A percentile compares a stretch with the other conserved stretches of the same genome.
These are phyloP conservation scores for Nitzschia sp. DNA, from an alignment of 108 stramenopile genomes.

Conservation along the genomic window DNA sequence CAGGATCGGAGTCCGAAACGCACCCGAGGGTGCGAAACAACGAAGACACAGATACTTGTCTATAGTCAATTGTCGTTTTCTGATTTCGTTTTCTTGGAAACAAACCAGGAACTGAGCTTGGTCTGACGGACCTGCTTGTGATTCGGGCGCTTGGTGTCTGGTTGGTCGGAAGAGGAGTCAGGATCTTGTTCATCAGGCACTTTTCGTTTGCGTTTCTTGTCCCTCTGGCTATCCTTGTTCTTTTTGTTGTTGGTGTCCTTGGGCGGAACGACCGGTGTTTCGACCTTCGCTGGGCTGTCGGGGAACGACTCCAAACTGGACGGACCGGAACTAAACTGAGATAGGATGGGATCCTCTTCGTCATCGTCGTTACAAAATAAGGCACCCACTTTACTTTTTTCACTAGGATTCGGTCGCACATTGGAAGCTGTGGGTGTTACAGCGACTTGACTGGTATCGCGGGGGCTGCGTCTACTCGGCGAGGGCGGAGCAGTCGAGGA, in stretches of 20 bases:
- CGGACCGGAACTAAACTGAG: conserved; percentile 31
- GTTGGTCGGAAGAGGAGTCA: not conserved
- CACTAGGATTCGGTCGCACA: not conserved
- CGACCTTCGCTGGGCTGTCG: conserved; percentile 10
- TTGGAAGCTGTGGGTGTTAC: conserved; percentile 23
- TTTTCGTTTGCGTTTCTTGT: conserved; percentile 20
- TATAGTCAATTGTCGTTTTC: no score
- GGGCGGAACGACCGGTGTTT: not conserved
- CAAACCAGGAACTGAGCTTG: conserved; percentile 30
- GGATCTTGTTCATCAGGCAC: not conserved
- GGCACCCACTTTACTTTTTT: not conserved
- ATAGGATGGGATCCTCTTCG: conserved; percentile 28
- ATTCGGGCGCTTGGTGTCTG: not conserved
- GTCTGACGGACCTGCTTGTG: conserved; percentile 15
- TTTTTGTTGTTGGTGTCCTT: not conserved
- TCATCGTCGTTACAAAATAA: not conserved
- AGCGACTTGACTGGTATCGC: conserved; percentile 11
- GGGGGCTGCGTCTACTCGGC: not conserved
- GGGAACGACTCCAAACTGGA: conserved; percentile 36
- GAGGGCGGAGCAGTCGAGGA: no score
- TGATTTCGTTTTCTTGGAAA: not conserved
- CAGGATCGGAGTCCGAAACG: no score
- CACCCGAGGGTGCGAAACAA: no score
- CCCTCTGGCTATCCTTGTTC: not conserved
- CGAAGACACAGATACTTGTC: no score